phyloP scores from a whole-genome alignment of 768 basidiomycete genomes.

The Lentinus brumalis region DNA sequence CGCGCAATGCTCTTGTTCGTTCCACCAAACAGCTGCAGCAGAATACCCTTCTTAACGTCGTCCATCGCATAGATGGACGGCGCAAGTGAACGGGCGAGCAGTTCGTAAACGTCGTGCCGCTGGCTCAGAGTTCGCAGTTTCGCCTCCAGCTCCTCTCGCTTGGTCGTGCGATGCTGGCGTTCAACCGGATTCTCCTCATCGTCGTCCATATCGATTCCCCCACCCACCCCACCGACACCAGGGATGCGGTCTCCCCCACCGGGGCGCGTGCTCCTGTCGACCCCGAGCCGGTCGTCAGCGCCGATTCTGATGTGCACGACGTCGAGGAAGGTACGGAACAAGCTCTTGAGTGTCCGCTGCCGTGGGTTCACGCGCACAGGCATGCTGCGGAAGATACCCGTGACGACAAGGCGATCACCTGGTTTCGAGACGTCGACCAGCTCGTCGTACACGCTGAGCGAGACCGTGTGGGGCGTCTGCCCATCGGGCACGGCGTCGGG shows the following conservation, averaged over 20 bases:
- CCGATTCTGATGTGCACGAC: conserved; percentile 89
- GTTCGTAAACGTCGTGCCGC: conserved; percentile 82
- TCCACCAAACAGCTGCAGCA: conserved; percentile 95
- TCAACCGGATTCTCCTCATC: conserved; percentile 50
- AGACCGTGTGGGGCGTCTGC: conserved; percentile 97
- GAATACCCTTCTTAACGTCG: conserved; percentile 97
- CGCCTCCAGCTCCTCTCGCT: conserved; percentile 73
- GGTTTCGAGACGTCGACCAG: conserved; percentile 96
- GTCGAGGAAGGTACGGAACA: conserved; percentile 98
- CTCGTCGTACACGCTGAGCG: conserved; percentile 97
- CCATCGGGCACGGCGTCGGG: conserved; percentile 98
- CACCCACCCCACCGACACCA: conserved; percentile 59
- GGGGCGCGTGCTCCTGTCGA: conserved; percentile 78
- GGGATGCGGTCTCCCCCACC: conserved; percentile 68
- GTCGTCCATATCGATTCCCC: conserved; percentile 62
- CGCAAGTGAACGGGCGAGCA: conserved; percentile 82
- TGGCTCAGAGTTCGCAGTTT: conserved; percentile 73
- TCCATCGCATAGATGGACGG: conserved; percentile 99
- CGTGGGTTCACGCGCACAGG: conserved; percentile 95
- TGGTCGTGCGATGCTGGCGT: conserved; percentile 44
- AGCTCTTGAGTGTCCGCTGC: conserved; percentile 86
- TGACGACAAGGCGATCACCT: conserved; percentile 88
- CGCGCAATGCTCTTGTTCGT: conserved; percentile 94
- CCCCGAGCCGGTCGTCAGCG: conserved; percentile 60
- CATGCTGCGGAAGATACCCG: conserved; percentile 93